Conservation (phyloP, 345 rosid genomes). For the Euphorbia tirucalli region DNA sequence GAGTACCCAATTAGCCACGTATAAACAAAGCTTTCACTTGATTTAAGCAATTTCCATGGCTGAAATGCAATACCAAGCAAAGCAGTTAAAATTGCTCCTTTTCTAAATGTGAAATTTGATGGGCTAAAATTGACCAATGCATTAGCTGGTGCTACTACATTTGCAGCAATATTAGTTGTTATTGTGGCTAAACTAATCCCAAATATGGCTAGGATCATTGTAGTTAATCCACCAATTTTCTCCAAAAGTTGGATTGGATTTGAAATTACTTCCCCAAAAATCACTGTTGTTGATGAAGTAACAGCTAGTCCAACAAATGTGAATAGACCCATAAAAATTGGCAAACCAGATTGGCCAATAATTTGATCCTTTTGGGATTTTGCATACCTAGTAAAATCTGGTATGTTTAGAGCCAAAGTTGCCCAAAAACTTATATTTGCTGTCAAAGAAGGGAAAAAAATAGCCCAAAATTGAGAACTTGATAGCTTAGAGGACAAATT, state of each 20-base stretch:
- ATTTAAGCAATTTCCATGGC: constrained; percentile 79
- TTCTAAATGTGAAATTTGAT: constrained; percentile 69
- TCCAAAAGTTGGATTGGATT: constrained; percentile 76
- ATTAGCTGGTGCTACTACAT: constrained; percentile 88
- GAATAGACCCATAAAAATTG: constrained; percentile 84
- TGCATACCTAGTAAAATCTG: constrained; percentile 84
- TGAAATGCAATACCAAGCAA: constrained; percentile 78
- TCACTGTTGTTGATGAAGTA: constrained; percentile 70
- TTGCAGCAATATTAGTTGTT: constrained; percentile 92
- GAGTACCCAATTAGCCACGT: constrained; percentile 94
- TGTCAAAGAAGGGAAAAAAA: constrained; percentile 84
- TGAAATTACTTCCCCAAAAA: constrained; percentile 75
- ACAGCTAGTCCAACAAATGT: constrained; percentile 84
- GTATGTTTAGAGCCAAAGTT: constrained; percentile 83
- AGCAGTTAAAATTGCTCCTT: constrained; percentile 82
- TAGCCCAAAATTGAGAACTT: constrained; percentile 67
- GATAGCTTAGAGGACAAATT: constrained; percentile 62
- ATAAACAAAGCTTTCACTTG: constrained; percentile 94
- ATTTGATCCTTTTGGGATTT: constrained; percentile 72
- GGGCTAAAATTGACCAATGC: constrained; percentile 88
- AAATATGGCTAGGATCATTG: constrained; percentile 56
- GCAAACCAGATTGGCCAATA: constrained; percentile 79
- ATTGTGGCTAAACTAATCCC: constrained; percentile 85
- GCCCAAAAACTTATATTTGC: constrained; percentile 98
- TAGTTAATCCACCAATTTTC: constrained; percentile 64